Evolutionary conservation across 805 yeast genomes (phyloP).

Genomic region (Yamadazyma olivae): DNA sequence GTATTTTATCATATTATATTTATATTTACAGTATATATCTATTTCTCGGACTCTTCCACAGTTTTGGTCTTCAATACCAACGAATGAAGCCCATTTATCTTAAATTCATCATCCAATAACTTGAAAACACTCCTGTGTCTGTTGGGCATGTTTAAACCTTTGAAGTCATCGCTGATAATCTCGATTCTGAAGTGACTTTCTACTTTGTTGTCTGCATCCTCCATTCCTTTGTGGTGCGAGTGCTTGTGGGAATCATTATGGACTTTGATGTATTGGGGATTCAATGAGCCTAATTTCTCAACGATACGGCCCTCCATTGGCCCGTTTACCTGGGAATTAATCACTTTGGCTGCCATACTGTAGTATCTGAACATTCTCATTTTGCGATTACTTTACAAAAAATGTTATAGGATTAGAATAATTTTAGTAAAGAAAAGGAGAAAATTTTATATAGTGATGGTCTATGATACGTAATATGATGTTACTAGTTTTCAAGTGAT

Average conservation of each 20-base stretch:
- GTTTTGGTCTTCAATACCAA: constrained; percentile 83
- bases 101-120: constrained; percentile 69
- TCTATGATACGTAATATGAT: too few relatives aligned
- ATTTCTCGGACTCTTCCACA: constrained; percentile 13
- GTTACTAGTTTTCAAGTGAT: too few relatives aligned
- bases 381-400: not conserved
- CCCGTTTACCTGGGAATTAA: constrained; percentile 17
- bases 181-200: constrained; percentile 84
- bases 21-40: not conserved
- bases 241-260: constrained; percentile 86
- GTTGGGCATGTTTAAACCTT: constrained; percentile 61
- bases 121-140: constrained; percentile 77
- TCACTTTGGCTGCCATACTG: constrained; percentile 7
- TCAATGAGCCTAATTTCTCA: constrained; percentile 18
- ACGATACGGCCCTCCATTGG: constrained; percentile 45
- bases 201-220: constrained; percentile 63
- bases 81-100: constrained; percentile 77
- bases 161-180: constrained; percentile 66
- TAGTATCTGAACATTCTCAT: constrained; percentile 8
- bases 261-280: constrained; percentile 50
- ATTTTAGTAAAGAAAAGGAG: too few relatives aligned
- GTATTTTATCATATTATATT: not conserved
- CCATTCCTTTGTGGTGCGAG: constrained; percentile 80
- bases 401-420: too few relatives aligned
- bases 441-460: too few relatives aligned